These are phyloP conservation scores for Aspergillus ustus DNA, from an alignment of 2,329 filamentous ascomycete species.

Conservation along the genomic window DNA sequence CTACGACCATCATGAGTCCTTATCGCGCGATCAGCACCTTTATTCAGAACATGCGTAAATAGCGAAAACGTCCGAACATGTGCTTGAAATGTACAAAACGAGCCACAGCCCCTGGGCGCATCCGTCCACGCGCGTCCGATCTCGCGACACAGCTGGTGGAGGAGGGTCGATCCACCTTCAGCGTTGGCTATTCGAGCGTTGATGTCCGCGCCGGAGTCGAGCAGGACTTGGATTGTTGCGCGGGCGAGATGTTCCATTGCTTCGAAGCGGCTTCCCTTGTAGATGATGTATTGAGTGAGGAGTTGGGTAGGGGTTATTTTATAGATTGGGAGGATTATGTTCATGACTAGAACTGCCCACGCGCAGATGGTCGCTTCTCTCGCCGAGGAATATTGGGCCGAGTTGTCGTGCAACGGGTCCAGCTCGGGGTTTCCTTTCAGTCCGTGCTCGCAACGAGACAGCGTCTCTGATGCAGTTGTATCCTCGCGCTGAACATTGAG, in stretches of 20 bases:
- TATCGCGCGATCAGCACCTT: not conserved
- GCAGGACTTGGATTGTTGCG: not conserved
- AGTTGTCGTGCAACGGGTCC: not conserved
- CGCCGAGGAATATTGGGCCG: not conserved
- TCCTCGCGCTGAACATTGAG: not conserved
- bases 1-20: not conserved
- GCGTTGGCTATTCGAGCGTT: not conserved
- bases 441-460: not conserved
- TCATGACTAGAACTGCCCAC: not conserved
- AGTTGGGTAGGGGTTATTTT: not conserved
- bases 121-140: not conserved
- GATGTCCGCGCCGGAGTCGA: not conserved
- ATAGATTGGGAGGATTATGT: not conserved
- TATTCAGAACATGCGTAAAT: not conserved
- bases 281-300: not conserved
- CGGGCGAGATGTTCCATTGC: not conserved
- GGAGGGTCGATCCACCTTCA: not conserved
- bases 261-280: not conserved
- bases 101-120: not conserved
- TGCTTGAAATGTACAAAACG: not conserved
- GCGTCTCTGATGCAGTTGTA: not conserved
- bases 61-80: not conserved
- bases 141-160: not conserved
- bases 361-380: not conserved
- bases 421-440: not conserved